Evolutionary conservation across 2,329 filamentous ascomycete species (phyloP).

Genomic region (Clarireedia hainanense): DNA sequence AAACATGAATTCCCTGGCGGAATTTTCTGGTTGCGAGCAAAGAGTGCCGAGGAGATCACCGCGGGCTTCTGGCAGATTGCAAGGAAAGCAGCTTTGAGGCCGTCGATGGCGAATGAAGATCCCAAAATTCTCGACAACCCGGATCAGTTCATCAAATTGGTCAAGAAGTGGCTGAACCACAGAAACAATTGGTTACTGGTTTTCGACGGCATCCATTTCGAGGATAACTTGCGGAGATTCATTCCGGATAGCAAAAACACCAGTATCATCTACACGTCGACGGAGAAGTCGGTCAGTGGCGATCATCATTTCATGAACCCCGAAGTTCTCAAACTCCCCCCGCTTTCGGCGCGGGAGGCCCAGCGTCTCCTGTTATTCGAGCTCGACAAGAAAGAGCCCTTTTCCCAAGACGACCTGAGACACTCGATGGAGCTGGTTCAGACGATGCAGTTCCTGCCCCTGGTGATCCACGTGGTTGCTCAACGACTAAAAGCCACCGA

Average conservation of each 20-base stretch:
- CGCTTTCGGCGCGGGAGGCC: conserved; percentile 48
- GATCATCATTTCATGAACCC: conserved; percentile 52
- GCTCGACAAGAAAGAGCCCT: conserved; percentile 48
- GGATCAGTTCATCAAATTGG: conserved; percentile 44
- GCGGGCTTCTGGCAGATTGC: conserved; percentile 61
- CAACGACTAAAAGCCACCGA: conserved; percentile 52
- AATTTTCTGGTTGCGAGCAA: conserved; percentile 62
- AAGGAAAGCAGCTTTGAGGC: conserved; percentile 42
- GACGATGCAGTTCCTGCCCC: conserved; percentile 55
- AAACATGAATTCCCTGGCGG: conserved; percentile 54
- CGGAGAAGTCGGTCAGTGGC: conserved; percentile 48
- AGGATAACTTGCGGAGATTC: conserved; percentile 47
- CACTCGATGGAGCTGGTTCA: conserved; percentile 55
- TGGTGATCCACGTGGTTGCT: conserved; percentile 61
- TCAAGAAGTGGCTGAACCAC: conserved; percentile 53
- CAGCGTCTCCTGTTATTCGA: conserved; percentile 54
- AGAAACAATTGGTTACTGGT: conserved; percentile 60
- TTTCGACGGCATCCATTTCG: conserved; percentile 59
- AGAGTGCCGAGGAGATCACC: conserved; percentile 48
- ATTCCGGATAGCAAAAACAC: conserved; percentile 57
- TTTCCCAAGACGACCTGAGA: conserved; percentile 42
- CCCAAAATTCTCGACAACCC: conserved; percentile 26
- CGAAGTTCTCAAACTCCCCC: conserved; percentile 46
- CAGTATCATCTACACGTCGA: conserved; percentile 61
- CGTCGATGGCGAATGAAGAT: conserved; percentile 26